phyloP scores from a whole-genome alignment of 208 protist species.

The Leishmania aethiopica region DNA sequence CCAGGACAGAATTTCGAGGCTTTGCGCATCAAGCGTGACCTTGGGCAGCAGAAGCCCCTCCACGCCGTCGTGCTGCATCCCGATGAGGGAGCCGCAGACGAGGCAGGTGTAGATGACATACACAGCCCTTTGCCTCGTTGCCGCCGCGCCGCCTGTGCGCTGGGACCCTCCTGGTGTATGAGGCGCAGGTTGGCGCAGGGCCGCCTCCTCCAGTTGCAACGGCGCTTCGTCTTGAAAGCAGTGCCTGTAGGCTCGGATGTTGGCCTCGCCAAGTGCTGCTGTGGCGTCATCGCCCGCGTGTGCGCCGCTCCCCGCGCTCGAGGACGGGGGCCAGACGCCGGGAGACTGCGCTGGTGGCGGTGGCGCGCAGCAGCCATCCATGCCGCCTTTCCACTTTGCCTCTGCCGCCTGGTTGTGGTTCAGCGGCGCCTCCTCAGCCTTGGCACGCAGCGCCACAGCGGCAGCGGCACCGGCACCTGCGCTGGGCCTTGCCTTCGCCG shows the following conservation, averaged over 20 bases:
- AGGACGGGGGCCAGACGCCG: not conserved
- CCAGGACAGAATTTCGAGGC: slow-evolving; percentile 42
- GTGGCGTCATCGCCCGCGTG: not conserved
- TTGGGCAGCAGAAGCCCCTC: slow-evolving; percentile 68
- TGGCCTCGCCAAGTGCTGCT: not conserved
- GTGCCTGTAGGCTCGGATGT: slow-evolving; percentile 19
- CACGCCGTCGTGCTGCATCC: slow-evolving; percentile 59
- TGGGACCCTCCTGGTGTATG: not conserved
- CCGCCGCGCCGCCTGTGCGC: not conserved
- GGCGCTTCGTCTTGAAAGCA: not conserved
- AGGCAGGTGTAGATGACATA: slow-evolving; percentile 64
- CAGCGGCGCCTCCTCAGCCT: not conserved
- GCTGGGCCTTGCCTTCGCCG: not conserved
- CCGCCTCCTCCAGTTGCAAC: slow-evolving; percentile 1
- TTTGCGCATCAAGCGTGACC: slow-evolving; percentile 47
- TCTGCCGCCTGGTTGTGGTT: not conserved
- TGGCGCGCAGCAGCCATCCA: not conserved
- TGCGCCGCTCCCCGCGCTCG: not conserved
- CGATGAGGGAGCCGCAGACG: slow-evolving; percentile 59
- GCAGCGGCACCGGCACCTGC: slow-evolving; percentile 25
- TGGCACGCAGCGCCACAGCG: slow-evolving; percentile 17
- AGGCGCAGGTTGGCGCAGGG: not conserved
- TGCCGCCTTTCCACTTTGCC: not conserved
- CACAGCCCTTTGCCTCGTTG: not conserved
- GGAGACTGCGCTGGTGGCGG: not conserved